Conservation (phyloP, 2,329 filamentous ascomycete genomes). For the Epicoccum sorghinum region DNA sequence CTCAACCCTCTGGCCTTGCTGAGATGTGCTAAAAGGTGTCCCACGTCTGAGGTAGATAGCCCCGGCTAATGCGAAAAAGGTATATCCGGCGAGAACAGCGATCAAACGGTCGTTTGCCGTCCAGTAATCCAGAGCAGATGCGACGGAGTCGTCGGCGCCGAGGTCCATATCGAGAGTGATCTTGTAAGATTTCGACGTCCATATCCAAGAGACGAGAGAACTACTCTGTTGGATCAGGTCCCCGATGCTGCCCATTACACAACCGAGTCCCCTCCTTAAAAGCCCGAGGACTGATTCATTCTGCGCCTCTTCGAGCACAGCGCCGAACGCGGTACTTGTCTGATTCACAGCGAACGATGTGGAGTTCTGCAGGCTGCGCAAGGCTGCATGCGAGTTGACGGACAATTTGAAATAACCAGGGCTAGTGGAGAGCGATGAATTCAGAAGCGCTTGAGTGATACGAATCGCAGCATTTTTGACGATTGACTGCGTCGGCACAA, state of each 20-base stretch:
- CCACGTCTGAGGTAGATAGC: constrained; percentile 80
- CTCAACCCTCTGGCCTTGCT: constrained; percentile 66
- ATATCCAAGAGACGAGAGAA: constrained; percentile 33
- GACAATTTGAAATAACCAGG: constrained; percentile 46
- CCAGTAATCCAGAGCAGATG: constrained; percentile 47
- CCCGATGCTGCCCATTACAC: constrained; percentile 21
- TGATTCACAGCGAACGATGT: constrained; percentile 43
- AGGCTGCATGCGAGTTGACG: constrained; percentile 44
- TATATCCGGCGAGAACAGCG: constrained; percentile 82
- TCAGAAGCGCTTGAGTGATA: constrained; percentile 38
- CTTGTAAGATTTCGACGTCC: constrained; percentile 45
- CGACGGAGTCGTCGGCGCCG: constrained; percentile 30
- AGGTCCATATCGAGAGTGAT: constrained; percentile 44
- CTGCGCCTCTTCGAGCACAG: constrained; percentile 34
- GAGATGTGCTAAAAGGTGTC: constrained; percentile 67
- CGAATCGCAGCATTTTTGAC: constrained; percentile 44
- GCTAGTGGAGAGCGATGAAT: constrained; percentile 35
- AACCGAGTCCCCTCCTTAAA: constrained; percentile 23
- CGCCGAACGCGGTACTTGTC: constrained; percentile 32
- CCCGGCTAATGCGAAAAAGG: constrained; percentile 74
- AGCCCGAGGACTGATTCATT: constrained; percentile 26
- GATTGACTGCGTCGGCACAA: constrained; percentile 42
- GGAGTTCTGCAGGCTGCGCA: constrained; percentile 47
- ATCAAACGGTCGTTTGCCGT: constrained; percentile 63
- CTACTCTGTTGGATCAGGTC: constrained; percentile 19